phyloP scores from a whole-genome alignment of 371 early-diverging fungal species.

The Apophysomyces ossiformis region DNA sequence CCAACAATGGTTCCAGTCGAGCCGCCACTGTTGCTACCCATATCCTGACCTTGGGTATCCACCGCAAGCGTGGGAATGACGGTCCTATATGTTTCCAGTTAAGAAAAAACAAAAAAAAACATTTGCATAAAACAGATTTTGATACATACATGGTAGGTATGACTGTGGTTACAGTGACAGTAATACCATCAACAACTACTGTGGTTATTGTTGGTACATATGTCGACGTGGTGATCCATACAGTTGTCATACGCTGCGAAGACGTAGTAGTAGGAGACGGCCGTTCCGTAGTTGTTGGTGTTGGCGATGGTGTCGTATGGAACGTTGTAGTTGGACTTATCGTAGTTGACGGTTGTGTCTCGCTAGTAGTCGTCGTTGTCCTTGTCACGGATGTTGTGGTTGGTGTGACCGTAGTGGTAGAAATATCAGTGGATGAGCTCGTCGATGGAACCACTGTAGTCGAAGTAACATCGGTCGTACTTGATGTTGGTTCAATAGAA shows the following conservation, averaged over 20 bases:
- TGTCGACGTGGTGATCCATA: constrained; percentile 12
- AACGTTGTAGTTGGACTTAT: neutral
- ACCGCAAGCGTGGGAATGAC: constrained; percentile 3
- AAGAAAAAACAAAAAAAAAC: neutral
- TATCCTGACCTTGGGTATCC: neutral
- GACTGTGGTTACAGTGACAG: constrained; percentile 11
- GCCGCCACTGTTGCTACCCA: neutral
- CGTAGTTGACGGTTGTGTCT: neutral
- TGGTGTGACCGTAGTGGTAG: neutral
- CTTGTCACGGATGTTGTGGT: neutral
- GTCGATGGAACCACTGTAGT: neutral
- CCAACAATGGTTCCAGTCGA: constrained; percentile 1
- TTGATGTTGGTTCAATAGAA: neutral
- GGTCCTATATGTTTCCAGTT: neutral
- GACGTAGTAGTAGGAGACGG: neutral
- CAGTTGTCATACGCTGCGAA: neutral
- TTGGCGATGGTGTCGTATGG: neutral
- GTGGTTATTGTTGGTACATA: constrained; percentile 13
- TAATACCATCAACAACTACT: constrained; percentile 11
- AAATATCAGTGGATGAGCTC: neutral
- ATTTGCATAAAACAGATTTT: neutral
- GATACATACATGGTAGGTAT: constrained; percentile 8
- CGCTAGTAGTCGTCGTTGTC: constrained; percentile 1
- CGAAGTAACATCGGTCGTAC: constrained; percentile 3
- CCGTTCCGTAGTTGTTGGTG: neutral